Conservation (phyloP, 768 basidiomycete species). For the Hydnum rufescens region DNA sequence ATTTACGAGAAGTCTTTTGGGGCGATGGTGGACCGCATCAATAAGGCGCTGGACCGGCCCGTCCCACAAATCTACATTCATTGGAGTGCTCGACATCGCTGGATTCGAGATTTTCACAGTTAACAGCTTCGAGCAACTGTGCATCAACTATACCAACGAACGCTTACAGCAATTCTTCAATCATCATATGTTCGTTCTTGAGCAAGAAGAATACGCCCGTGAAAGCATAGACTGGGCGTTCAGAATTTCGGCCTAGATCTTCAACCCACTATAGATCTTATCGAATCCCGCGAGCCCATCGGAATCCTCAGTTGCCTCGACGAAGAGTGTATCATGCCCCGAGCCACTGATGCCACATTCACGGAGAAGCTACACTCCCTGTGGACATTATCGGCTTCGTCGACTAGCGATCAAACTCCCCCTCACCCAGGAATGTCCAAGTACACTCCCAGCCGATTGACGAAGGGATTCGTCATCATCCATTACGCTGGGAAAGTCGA, state of each 20-base stretch:
- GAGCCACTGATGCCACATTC: conserved; percentile 86
- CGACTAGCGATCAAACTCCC: conserved; percentile 21
- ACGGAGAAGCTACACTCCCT: conserved; percentile 73
- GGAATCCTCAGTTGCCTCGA: conserved; percentile 87
- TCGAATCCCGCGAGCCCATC: conserved; percentile 61
- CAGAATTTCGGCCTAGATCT: conserved; percentile 95
- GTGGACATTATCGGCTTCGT: conserved; percentile 35
- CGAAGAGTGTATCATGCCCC: conserved; percentile 99
- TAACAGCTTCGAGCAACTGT: conserved; percentile 90
- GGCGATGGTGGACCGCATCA: conserved; percentile 82
- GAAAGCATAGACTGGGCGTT: conserved; percentile 97
- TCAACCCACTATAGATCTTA: conserved; percentile 96
- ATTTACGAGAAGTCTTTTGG: conserved; percentile 96
- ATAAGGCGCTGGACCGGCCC: conserved; percentile 86
- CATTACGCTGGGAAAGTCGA: conserved; percentile 97
- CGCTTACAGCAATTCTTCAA: conserved; percentile 97
- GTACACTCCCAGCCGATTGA: conserved; percentile 72
- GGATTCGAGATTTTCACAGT: conserved; percentile 81
- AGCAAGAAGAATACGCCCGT: conserved; percentile 94
- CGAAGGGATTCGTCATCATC: conserved; percentile 78
- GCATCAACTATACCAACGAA: conserved; percentile 99
- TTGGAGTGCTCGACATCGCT: conserved; percentile 96
- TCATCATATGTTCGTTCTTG: conserved; percentile 98
- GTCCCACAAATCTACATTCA: conserved; percentile 79
- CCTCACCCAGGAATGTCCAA: conserved; percentile 59